These are phyloP conservation scores for Stylosanthes scabra DNA, from an alignment of 331 rosid species.

Conservation along the genomic window DNA sequence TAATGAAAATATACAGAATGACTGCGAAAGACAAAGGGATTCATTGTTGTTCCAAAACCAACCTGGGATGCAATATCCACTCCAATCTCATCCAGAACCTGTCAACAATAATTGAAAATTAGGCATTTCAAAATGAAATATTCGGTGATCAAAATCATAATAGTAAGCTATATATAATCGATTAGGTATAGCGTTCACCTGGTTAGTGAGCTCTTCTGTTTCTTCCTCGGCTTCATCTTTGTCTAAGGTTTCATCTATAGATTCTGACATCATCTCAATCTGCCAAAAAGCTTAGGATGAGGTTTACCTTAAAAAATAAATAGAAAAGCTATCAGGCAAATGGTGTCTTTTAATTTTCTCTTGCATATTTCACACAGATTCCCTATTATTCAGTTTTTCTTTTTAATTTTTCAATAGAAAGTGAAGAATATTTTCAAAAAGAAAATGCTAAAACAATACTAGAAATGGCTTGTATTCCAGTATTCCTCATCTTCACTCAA, in stretches of 20 bases:
- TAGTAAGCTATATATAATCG: conserved; percentile 28
- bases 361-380: neutral
- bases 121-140: neutral
- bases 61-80: conserved; percentile 99
- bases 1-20: conserved; percentile 26
- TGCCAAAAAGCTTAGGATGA: conserved; percentile 42
- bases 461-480: neutral
- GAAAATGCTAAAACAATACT: neutral
- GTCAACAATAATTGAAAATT: conserved; percentile 40
- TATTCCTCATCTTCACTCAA: neutral
- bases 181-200: conserved; percentile 52
- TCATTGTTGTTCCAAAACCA: conserved; percentile 35
- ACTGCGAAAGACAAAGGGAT: conserved; percentile 7
- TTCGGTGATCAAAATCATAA: neutral
- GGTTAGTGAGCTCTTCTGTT: conserved; percentile 97
- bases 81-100: conserved; percentile 99
- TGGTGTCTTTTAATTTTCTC: neutral
- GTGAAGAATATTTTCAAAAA: neutral
- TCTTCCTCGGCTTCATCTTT: conserved; percentile 99
- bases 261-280: conserved; percentile 99
- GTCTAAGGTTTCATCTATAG: conserved; percentile 96
- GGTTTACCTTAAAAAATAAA: neutral
- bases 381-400: neutral
- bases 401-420: neutral
- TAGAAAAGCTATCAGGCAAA: neutral